Conservation (phyloP, 768 basidiomycete genomes). For the Lactarius tabidus region DNA sequence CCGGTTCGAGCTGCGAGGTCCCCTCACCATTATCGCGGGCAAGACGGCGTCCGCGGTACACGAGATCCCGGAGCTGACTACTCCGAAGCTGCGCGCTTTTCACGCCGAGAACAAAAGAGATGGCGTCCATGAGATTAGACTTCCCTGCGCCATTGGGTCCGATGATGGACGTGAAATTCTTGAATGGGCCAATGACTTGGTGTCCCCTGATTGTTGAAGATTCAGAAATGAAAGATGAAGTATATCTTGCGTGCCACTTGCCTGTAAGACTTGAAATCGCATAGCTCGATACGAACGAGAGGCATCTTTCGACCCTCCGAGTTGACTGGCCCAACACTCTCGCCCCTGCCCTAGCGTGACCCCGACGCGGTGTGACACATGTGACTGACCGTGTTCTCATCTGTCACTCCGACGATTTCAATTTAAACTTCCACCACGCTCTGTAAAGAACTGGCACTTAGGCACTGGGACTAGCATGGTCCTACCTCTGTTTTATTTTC, state of each 20-base stretch:
- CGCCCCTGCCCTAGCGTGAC: neutral
- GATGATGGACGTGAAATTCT: conserved; percentile 92
- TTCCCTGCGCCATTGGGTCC: conserved; percentile 99
- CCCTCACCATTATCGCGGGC: conserved; percentile 45
- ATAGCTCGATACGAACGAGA: conserved; percentile 80
- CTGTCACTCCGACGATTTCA: too few relatives aligned
- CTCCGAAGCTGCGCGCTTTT: conserved; percentile 91
- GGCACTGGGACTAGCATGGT: too few relatives aligned
- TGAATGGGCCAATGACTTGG: conserved; percentile 87
- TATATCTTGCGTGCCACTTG: conserved; percentile 28
- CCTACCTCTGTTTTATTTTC: too few relatives aligned
- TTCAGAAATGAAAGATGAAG: neutral
- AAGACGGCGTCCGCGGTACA: conserved; percentile 85
- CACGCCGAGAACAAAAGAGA: conserved; percentile 96
- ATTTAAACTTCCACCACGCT: too few relatives aligned
- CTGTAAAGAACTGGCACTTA: too few relatives aligned
- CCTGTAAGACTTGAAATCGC: conserved; percentile 97
- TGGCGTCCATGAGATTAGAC: conserved; percentile 99
- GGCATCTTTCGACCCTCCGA: conserved; percentile 50
- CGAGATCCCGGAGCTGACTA: conserved; percentile 90
- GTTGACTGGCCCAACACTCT: too few relatives aligned
- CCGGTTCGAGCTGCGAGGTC: conserved; percentile 36
- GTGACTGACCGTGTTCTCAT: too few relatives aligned
- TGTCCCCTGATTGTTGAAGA: conserved; percentile 48
- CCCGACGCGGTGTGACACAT: neutral